These are phyloP conservation scores for Gremmenia infestans DNA, from an alignment of 2,329 filamentous ascomycete genomes.

Conservation along the genomic window DNA sequence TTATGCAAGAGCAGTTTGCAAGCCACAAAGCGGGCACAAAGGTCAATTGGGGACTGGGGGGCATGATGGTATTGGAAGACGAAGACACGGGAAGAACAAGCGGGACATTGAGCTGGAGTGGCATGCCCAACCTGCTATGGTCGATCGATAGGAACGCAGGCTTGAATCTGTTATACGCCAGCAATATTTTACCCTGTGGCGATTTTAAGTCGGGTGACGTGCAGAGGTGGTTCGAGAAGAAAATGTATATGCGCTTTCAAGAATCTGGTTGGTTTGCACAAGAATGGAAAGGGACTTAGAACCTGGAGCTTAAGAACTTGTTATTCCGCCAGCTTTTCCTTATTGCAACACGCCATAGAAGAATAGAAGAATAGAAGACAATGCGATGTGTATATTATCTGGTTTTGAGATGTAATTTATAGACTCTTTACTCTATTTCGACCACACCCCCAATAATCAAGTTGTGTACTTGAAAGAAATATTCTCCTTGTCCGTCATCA, in stretches of 20 bases:
- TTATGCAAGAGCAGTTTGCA: background rate
- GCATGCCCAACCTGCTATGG: background rate
- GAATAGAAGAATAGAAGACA: too few relatives aligned
- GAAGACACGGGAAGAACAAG: background rate
- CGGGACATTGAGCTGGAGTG: background rate
- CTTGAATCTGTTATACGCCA: constrained; percentile 4
- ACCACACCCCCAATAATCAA: background rate
- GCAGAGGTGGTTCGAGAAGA: constrained; percentile 6
- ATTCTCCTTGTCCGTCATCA: constrained; percentile 17
- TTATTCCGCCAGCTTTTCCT: too few relatives aligned
- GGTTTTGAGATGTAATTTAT: too few relatives aligned
- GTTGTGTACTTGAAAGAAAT: constrained; percentile 7
- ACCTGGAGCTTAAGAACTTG: too few relatives aligned
- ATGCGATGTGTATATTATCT: too few relatives aligned
- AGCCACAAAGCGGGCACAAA: constrained; percentile 30
- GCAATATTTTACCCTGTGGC: constrained; percentile 5
- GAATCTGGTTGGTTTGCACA: too few relatives aligned
- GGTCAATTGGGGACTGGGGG: background rate
- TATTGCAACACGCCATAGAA: too few relatives aligned
- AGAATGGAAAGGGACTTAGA: too few relatives aligned
- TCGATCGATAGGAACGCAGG: background rate
- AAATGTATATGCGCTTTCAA: background rate
- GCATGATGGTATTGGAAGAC: background rate
- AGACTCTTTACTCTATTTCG: too few relatives aligned
- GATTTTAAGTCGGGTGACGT: constrained; percentile 4